Conservation (phyloP, 805 yeast genomes). For the Schwanniomyces vanrijiae region DNA sequence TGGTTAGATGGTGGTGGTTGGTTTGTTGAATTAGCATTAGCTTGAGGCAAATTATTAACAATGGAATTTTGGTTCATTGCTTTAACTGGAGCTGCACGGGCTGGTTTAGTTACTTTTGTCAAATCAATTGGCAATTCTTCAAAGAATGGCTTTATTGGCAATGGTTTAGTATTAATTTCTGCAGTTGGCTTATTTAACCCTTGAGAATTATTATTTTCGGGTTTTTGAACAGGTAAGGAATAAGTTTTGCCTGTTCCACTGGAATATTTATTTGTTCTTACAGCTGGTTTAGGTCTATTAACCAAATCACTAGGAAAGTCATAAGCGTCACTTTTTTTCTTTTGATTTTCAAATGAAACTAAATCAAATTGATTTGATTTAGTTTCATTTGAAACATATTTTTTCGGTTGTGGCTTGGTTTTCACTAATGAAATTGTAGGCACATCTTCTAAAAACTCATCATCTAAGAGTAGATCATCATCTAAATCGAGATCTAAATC, state of each 20-base stretch:
- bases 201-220: not conserved
- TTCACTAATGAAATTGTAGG: not conserved
- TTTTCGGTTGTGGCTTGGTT: not conserved
- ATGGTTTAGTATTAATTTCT: not conserved
- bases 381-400: not conserved
- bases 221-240: not conserved
- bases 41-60: conserved; percentile 6
- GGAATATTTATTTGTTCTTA: conserved; percentile 31
- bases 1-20: conserved; percentile 22
- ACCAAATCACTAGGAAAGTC: conserved; percentile 67
- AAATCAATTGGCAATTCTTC: conserved; percentile 54
- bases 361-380: not conserved
- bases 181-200: not conserved
- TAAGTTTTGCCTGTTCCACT: not conserved
- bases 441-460: conserved; percentile 38
- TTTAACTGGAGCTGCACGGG: conserved; percentile 27
- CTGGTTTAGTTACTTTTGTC: conserved; percentile 26
- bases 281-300: conserved; percentile 36
- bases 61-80: conserved; percentile 1
- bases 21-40: conserved; percentile 3
- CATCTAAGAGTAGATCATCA: conserved; percentile 32
- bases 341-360: conserved; percentile 12
- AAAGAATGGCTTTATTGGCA: conserved; percentile 45
- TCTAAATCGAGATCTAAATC: conserved; percentile 17
- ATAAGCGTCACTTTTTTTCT: conserved; percentile 71